Evolutionary conservation across 352 stramenopile species (phyloP), one percentile per base, ranked within the genome.

Genomic region (Aphanomyces astaci): DNA sequence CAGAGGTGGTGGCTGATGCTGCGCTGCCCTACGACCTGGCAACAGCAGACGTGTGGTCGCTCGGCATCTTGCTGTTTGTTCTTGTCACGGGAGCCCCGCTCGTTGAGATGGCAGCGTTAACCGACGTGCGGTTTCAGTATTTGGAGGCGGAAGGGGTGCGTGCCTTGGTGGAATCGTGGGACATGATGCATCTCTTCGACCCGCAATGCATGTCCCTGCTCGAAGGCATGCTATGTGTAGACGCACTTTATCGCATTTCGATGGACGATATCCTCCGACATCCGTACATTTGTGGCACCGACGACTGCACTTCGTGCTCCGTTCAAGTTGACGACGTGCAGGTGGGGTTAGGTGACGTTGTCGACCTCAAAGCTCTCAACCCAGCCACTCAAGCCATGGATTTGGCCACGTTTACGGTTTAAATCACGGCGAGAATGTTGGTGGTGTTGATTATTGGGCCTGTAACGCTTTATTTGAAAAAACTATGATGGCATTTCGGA

Each of bases 1-100:
- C 72, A 32, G 72, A 76, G 36, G 72, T 76, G 25, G 66, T 73
- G 15, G 67, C 72, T 40, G 51, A 25, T 22, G 36, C 7, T 43
- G 36, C 15, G 45, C 27, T 73, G 22, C 13, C 36, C 32, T 87
- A 86, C 72, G 74, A 84, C 33, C 77, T 76, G 0, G 67, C 67
- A 11, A 13, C 22, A 15, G 59, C 33, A 11, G 78, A 85, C 33
- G 70, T 82, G 19, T 85, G 76, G 76, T 80, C 76, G 52, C 81
- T 82, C 48, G 73, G 74, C 1, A 72, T 85, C 31, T 66, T 85
- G 22, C 67, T 85, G 15, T 85, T 76, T 75, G 55, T 68, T 10
- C 43, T 68, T 11, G 24, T 68, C 22, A 60, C 62, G 33, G 62
- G 62, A 2, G 10, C 49, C 2, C 62, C 62, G 51, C 43, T 68